Base-by-base conservation (phyloP, 768 basidiomycete species). In the Tephrocybe rancida region DNA sequence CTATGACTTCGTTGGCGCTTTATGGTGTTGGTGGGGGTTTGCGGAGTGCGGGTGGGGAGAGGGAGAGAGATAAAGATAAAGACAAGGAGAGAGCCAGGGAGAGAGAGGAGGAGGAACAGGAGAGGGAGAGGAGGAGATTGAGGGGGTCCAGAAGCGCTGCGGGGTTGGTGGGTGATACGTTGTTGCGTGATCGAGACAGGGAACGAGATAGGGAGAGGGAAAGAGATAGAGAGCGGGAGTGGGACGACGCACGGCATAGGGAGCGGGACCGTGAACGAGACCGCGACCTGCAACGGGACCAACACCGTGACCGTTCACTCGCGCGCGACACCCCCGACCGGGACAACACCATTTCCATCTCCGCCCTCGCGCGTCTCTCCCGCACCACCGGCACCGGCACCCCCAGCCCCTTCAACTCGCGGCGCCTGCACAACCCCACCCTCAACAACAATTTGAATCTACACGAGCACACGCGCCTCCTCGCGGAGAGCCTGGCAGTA, bases 401-500 rank as follows among this genome's bases (percentile, higher is more conserved):
- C 22, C 21, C 47, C n/a, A 70, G 64, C 53, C 68, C 73, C 22
- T 69, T 67, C 50, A 70, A 5, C 29, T 6, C 29, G 5, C 29
- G 29, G 29, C 29, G 29, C 7, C 29, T n/a, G n/a, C 30, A 32
- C 30, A 32, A 32, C 7, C 35, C 9, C 16, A 8, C 9, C 35
- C 35, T 5, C 67, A 14, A 48, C 66, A 9, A 45, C 35, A 37
- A 64, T 32, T 55, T 56, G 9, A 70, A 65, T 32, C 65, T 74
- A 2, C 53, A 49, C 3, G 88, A 92, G 58, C 91, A 92, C 60
- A 74, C 82, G 1, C 73, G 79, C n/a, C 69, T 93, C 41, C 84
- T 92, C 80, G 60, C 84, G 19, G 89, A 92, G 37, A 80, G 85
- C 16, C 69, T 92, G 13, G 65, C 71, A 3, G 82, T 87, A 75